Evolutionary conservation across 352 stramenopile species (phyloP), one percentile per base, ranked within the genome.

Genomic region (Aphanomyces euteiches): DNA sequence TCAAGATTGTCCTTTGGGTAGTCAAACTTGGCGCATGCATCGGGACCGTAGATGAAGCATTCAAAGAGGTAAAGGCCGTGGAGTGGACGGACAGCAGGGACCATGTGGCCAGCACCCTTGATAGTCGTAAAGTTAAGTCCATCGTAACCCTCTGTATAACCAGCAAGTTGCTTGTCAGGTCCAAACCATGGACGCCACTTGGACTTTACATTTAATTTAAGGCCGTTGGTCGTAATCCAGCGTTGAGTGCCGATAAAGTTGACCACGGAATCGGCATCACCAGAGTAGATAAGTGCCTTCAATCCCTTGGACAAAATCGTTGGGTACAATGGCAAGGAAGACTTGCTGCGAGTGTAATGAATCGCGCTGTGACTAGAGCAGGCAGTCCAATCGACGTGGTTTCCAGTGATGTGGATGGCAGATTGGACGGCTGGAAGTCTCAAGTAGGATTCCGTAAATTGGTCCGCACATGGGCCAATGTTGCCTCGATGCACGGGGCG

Each of bases 101-200:
- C 91, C 83, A 97, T 93, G 75, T 97, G 90, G 4, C 93, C 93
- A 2, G 88, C 87, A 28, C 90, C 91, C 57, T 95, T 92, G 74
- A 97, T 89, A 1, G 90, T 98, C 68, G 97, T 81, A 77, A 93
- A 97, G 0, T 78, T 83, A 5, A 96, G 67, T 17, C 82, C 85
- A 34, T 96, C 77, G 56, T 83, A 97, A 34, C 81, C 80, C 54
- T 93, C 80, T 28, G 91, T 79, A 66, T 96, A 90, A 8, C 90
- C 90, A 12, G 78, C 90, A 61, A 93, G 83, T 73, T 97, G 89
- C 28, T 69, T 38, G 58, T 88, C 82, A 3, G 80, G 79, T 0
- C 78, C 78, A 38, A 80, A 63, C 82, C 82, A 90, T 28, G 82
- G 74, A 60, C 76, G 69, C 80, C 82, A 90, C 28, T 73, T 67